These are phyloP conservation scores for Beauveria scarabaeidicola DNA, from an alignment of 2,329 filamentous ascomycete genomes.

Conservation along the genomic window DNA sequence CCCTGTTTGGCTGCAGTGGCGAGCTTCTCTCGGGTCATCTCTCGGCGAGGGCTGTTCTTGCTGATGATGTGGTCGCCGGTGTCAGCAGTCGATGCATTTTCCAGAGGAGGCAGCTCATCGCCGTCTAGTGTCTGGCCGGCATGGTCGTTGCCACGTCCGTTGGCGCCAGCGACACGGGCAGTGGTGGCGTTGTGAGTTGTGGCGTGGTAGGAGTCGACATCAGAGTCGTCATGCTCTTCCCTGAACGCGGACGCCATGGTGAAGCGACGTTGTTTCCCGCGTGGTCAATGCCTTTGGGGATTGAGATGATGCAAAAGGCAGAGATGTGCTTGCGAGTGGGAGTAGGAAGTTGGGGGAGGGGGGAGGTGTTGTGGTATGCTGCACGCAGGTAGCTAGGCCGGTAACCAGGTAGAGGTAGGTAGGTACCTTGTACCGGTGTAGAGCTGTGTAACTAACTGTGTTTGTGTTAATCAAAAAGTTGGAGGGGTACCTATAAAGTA, in stretches of 20 bases:
- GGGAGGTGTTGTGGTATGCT: background rate
- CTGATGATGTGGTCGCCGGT: constrained; percentile 2
- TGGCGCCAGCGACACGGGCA: background rate
- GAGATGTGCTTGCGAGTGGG: background rate
- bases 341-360: background rate
- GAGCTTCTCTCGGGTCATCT: constrained; percentile 14
- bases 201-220: background rate
- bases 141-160: background rate
- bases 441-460: no score
- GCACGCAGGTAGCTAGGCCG: background rate
- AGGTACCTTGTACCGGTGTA: no score
- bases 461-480: background rate
- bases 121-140: background rate
- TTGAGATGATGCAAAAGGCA: background rate
- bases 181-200: constrained; percentile 1
- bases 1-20: background rate
- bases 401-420: background rate
- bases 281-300: background rate
- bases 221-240: constrained; percentile 1
- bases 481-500: background rate
- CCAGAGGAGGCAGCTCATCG: background rate
- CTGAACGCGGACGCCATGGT: constrained; percentile 9
- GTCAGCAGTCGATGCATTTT: background rate
- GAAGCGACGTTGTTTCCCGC: constrained; percentile 1
- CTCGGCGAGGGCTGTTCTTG: constrained; percentile 22